Base-by-base conservation (phyloP, 345 rosid genomes). In the Ceriops zippeliana region DNA sequence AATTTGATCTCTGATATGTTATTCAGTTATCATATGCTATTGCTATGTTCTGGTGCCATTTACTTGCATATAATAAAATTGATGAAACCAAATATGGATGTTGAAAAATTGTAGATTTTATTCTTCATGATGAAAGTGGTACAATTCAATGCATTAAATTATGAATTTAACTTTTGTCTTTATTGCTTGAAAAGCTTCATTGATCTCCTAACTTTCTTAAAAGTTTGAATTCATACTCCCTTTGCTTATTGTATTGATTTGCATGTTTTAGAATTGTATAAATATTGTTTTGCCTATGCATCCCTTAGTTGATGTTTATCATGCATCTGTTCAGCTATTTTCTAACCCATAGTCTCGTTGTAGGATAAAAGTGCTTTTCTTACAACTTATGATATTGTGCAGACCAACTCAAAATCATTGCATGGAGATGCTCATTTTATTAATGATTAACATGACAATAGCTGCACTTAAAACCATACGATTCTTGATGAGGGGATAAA, bases 301-400 rank as follows among this genome's bases (percentile, higher is more conserved):
- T 22, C 2, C 38, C 26, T 56, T 22, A 11, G 26, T 52, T 19
- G 65, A 60, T 74, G 57, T 31, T 38, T 68, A 13, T 58, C 51
- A 58, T 58, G 60, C 21, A 52, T 64, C 34, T 60, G n/a, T 8
- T 22, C 71, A 57, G 70, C 22, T 67, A 20, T n/a, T 53, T 61
- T 54, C 30, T 26, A 52, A 32, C 74, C 64, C 42, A 26, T 75
- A 53, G 27, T 64, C 47, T 73, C 27, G 69, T 71, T 79, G 78
- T 68, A 91, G 99, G 86, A 89, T 75, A 84, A 86, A 80, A 97
- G 97, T 24, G 67, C 91, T 82, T 93, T 95, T 74, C 79, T 90
- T 24, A 91, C 99, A 19, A 95, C 99, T 22, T 91, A 95, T 80
- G 99, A 91, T 75, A 90, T 91, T 26, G 99, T 91, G 72, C 83